Conservation (phyloP, 2,329 filamentous ascomycete genomes). For the Knufia petricola region DNA sequence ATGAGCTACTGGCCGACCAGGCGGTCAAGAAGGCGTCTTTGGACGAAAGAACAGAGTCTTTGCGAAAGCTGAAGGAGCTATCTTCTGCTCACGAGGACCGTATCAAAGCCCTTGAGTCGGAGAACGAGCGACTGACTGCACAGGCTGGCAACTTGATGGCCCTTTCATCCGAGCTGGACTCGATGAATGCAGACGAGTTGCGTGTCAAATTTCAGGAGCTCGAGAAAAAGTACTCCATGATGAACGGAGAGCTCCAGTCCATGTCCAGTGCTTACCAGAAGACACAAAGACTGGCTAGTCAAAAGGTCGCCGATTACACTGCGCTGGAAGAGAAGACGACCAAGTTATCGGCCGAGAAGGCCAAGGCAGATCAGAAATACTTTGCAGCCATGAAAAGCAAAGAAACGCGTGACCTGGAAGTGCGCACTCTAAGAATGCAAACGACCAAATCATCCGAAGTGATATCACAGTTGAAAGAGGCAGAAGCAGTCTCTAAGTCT, state of each 20-base stretch:
- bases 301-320: constrained; percentile 71
- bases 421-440: constrained; percentile 67
- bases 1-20: constrained; percentile 76
- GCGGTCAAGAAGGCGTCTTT: constrained; percentile 68
- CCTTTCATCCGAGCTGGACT: constrained; percentile 18
- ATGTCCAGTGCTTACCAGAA: constrained; percentile 89
- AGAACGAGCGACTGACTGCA: constrained; percentile 60
- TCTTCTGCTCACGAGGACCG: constrained; percentile 68
- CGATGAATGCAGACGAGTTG: constrained; percentile 59
- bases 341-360: constrained; percentile 73
- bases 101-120: constrained; percentile 71
- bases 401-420: constrained; percentile 72
- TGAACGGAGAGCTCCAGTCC: constrained; percentile 77
- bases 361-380: constrained; percentile 95
- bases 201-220: constrained; percentile 63
- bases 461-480: constrained; percentile 83
- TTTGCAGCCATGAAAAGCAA: constrained; percentile 93
- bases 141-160: constrained; percentile 14
- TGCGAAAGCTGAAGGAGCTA: constrained; percentile 69
- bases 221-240: constrained; percentile 68
- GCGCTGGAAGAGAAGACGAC: constrained; percentile 68
- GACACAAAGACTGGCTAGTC: constrained; percentile 71
- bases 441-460: constrained; percentile 89
- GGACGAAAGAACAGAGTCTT: constrained; percentile 62
- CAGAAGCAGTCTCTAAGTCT: constrained; percentile 66